Percentiles rank a stretch among this genome's conserved stretches.
Evolutionary conservation across 495 filamentous ascomycete species (phyloP).

Genomic region (Antarctomyces pellizariae): DNA sequence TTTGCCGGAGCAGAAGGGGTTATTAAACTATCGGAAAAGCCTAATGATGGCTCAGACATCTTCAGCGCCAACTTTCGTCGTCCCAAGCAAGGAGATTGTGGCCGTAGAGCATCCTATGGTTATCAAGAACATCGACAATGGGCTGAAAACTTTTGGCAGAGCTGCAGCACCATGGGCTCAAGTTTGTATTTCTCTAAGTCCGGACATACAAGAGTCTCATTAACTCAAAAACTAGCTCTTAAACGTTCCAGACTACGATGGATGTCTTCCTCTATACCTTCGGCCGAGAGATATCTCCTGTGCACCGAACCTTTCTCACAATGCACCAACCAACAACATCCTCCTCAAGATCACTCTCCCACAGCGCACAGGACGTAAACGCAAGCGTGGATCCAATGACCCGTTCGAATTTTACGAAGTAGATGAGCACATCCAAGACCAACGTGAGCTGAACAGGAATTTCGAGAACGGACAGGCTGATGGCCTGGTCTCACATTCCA

Average conservation of each 20-base stretch:
- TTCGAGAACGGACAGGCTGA: conserved; percentile 2
- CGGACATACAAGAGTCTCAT: no score
- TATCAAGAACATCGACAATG: conserved; percentile 60
- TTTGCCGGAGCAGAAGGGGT: no score
- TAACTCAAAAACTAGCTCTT: conserved; percentile 16
- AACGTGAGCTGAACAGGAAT: background rate
- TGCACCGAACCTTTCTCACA: conserved; percentile 47
- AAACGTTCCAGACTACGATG: conserved; percentile 17
- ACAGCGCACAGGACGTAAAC: conserved; percentile 62
- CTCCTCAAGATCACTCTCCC: conserved; percentile 74
- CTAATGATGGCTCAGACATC: no score
- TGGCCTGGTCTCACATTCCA: conserved; percentile 16
- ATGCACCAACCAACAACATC: conserved; percentile 49
- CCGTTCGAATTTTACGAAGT: conserved; percentile 24
- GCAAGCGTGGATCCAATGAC: conserved; percentile 46
- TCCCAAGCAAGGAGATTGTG: conserved; percentile 42
- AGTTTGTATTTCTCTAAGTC: conserved; percentile 5
- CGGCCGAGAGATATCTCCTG: conserved; percentile 56
- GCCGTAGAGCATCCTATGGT: conserved; percentile 78
- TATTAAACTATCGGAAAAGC: no score
- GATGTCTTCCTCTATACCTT: conserved; percentile 37
- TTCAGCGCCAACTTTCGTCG: no score
- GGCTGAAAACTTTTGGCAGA: conserved; percentile 53
- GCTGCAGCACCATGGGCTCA: conserved; percentile 40
- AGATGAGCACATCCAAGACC: no score